phyloP scores from a whole-genome alignment of 2,329 filamentous ascomycete species.

The Clarireedia sp. region DNA sequence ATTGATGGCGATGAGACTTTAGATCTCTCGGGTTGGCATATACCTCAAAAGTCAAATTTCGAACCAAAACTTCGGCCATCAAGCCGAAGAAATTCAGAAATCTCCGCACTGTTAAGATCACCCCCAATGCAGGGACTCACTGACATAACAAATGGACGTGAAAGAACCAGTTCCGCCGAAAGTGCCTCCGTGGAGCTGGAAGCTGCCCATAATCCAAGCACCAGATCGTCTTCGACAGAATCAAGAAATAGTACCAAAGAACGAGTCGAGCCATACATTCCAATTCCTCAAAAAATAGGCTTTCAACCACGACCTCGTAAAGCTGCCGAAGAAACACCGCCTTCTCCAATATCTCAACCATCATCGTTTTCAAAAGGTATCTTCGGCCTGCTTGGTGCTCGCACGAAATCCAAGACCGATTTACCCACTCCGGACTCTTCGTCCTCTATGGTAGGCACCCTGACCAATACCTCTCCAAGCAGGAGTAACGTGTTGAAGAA shows the following conservation, averaged over 20 bases:
- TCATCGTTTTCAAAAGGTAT: slow-evolving; percentile 1
- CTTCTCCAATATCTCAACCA: slow-evolving; percentile 14
- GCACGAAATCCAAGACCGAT: neutral
- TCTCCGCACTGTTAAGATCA: slow-evolving; percentile 23
- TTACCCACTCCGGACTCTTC: slow-evolving; percentile 10
- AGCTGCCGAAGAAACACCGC: neutral
- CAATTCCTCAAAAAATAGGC: slow-evolving; percentile 25
- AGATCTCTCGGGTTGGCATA: slow-evolving; percentile 23
- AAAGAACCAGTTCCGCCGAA: neutral
- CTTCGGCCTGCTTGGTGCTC: slow-evolving; percentile 1
- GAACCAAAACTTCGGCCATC: slow-evolving; percentile 20
- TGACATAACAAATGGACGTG: slow-evolving; percentile 9
- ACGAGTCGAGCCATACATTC: slow-evolving; percentile 12
- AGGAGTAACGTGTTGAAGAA: slow-evolving; percentile 16
- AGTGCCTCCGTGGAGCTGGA: too few relatives aligned
- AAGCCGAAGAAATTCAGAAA: slow-evolving; percentile 14
- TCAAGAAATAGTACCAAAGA: neutral
- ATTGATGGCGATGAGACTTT: slow-evolving; percentile 11
- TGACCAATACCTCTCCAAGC: slow-evolving; percentile 16
- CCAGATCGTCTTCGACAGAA: neutral
- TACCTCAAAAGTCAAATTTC: slow-evolving; percentile 29
- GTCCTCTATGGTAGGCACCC: slow-evolving; percentile 11
- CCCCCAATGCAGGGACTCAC: slow-evolving; percentile 24
- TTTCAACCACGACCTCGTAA: slow-evolving; percentile 24
- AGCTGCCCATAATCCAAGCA: too few relatives aligned